Evolutionary conservation across 495 filamentous ascomycete species (phyloP).

Genomic region (Hypoxylon trugodes): DNA sequence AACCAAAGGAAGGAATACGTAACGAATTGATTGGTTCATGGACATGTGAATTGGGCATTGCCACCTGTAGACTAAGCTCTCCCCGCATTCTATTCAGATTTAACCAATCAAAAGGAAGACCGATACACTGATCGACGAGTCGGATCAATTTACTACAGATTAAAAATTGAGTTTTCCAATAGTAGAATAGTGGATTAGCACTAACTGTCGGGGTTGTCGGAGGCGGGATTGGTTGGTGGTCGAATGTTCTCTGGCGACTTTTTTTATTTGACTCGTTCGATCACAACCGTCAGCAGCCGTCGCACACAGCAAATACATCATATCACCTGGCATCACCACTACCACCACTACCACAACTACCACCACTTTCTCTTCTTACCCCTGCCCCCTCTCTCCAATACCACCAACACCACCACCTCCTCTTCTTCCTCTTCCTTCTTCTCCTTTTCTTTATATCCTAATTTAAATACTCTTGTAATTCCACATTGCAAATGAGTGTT

Average conservation of each 20-base stretch:
- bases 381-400: not conserved
- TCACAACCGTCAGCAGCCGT: not conserved
- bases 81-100: slow-evolving; percentile 26
- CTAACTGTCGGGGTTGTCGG: slow-evolving; percentile 24
- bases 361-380: slow-evolving; percentile 13
- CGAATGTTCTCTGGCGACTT: slow-evolving; percentile 28
- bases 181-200: no score
- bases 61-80: slow-evolving; percentile 23
- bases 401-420: no score
- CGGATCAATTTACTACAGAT: slow-evolving; percentile 31
- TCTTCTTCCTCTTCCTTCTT: not conserved
- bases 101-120: slow-evolving; percentile 12
- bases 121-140: slow-evolving; percentile 21
- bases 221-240: slow-evolving; percentile 31
- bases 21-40: slow-evolving; percentile 18
- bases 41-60: slow-evolving; percentile 10
- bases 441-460: slow-evolving; percentile 4
- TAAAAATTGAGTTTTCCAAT: slow-evolving; percentile 19
- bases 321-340: slow-evolving; percentile 18
- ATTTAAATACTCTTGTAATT: not conserved
- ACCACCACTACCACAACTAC: slow-evolving; percentile 4
- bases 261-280: slow-evolving; percentile 4
- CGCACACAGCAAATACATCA: slow-evolving; percentile 1
- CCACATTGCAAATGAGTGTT: slow-evolving; percentile 9
- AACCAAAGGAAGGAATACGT: not conserved